Conservation (phyloP, 2,329 filamentous ascomycete species). For the Trichoderma lentiforme region DNA sequence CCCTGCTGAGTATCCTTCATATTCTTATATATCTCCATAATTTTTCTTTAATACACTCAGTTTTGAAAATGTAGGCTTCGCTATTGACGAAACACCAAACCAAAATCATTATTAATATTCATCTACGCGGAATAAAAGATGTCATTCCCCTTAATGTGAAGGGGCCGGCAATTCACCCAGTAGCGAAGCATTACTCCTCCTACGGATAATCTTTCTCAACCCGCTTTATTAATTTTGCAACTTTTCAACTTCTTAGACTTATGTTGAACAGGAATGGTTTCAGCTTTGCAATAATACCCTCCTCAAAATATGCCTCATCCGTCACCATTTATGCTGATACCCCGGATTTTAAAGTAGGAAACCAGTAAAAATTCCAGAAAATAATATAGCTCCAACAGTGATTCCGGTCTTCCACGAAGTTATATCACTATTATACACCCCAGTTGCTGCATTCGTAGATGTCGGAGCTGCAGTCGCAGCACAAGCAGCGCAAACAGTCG, state of each 20-base stretch:
- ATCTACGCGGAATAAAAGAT: too few species aligned
- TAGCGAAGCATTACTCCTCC: constrained; percentile 4
- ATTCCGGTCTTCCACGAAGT: background rate
- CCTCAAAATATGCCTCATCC: background rate
- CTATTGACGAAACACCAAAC: too few species aligned
- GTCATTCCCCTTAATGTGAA: background rate
- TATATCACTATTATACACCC: background rate
- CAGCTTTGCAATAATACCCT: constrained; percentile 2
- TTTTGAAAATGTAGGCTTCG: too few species aligned
- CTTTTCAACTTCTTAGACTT: constrained; percentile 13
- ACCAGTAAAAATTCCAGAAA: background rate
- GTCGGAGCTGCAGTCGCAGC: background rate
- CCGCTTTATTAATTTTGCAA: background rate
- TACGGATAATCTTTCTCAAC: constrained; percentile 9
- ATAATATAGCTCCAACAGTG: background rate
- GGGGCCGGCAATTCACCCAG: background rate
- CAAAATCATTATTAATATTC: too few species aligned
- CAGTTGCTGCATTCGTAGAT: background rate
- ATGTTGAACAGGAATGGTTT: background rate
- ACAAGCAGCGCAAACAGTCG: background rate
- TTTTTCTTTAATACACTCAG: too few species aligned
- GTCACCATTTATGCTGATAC: background rate
- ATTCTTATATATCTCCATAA: too few species aligned
- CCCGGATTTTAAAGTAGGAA: background rate
- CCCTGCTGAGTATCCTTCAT: too few species aligned